These are phyloP conservation scores for Botrytis medusae DNA, from an alignment of 2,329 filamentous ascomycete genomes.

Conservation along the genomic window DNA sequence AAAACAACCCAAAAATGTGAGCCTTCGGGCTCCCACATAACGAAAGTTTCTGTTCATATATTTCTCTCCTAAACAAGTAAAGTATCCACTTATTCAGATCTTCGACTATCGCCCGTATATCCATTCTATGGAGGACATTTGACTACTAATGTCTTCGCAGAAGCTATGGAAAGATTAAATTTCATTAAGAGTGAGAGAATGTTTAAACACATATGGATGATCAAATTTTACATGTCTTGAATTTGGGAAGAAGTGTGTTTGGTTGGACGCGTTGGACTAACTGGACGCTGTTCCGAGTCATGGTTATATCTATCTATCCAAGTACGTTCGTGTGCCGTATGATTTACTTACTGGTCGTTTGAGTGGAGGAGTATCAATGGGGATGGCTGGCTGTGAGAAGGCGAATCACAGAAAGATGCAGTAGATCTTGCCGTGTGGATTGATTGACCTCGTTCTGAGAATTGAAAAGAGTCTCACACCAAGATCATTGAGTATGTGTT, in stretches of 20 bases:
- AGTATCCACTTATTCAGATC: not conserved
- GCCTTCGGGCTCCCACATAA: not conserved
- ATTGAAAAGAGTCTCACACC: not conserved
- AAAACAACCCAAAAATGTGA: not conserved
- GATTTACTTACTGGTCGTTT: not conserved
- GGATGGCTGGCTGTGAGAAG: not conserved
- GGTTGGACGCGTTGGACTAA: not conserved
- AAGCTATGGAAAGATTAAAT: not conserved
- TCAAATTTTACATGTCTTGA: not conserved
- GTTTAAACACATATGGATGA: not conserved
- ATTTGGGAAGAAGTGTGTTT: not conserved
- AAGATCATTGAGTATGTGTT: not conserved
- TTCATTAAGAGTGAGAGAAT: not conserved
- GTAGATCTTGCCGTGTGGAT: not conserved
- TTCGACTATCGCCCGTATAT: too few species aligned
- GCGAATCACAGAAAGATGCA: not conserved
- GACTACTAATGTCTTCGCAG: not conserved
- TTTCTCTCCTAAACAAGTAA: not conserved
- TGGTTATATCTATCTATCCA: not conserved
- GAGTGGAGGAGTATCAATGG: not conserved
- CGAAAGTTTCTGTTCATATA: not conserved
- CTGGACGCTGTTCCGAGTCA: not conserved
- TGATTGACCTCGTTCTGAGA: not conserved
- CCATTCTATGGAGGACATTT: not conserved
- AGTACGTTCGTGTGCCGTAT: not conserved